Conservation (phyloP, 2,329 filamentous ascomycete genomes). For the Fusarium falciforme region DNA sequence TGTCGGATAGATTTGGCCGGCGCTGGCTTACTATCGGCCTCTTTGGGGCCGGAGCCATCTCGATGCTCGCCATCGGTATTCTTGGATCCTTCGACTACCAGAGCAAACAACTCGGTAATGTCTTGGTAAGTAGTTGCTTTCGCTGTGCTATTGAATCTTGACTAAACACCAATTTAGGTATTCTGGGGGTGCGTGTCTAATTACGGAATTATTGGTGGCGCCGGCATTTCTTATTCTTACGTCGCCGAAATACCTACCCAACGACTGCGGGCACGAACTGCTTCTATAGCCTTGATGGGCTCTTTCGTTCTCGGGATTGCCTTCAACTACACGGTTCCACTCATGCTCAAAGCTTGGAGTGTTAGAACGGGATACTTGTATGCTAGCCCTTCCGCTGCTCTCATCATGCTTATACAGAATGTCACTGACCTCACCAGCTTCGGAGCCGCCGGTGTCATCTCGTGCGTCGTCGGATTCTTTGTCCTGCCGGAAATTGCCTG, state of each 20-base stretch:
- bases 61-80: conserved; percentile 1
- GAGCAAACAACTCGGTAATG: not conserved
- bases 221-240: not conserved
- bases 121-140: not conserved
- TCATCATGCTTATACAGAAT: not conserved
- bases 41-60: not conserved
- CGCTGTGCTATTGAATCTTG: too few relatives aligned
- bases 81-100: not conserved
- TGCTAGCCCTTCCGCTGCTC: conserved; percentile 53
- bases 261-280: not conserved
- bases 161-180: not conserved
- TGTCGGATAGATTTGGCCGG: not conserved
- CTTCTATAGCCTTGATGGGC: not conserved
- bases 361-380: conserved; percentile 59
- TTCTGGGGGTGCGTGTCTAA: not conserved
- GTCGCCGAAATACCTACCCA: not conserved
- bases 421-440: conserved; percentile 44
- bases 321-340: conserved; percentile 1
- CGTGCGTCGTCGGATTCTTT: conserved; percentile 91
- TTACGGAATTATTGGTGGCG: not conserved
- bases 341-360: conserved; percentile 7
- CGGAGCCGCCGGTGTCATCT: conserved; percentile 72
- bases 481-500: conserved; percentile 80
- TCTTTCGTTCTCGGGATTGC: not conserved
- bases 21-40: not conserved